A percentile compares a stretch with the other conserved stretches of the same genome.
phyloP scores from a whole-genome alignment of 164 flowering plant species.

The Chimonanthus salicifolius region DNA sequence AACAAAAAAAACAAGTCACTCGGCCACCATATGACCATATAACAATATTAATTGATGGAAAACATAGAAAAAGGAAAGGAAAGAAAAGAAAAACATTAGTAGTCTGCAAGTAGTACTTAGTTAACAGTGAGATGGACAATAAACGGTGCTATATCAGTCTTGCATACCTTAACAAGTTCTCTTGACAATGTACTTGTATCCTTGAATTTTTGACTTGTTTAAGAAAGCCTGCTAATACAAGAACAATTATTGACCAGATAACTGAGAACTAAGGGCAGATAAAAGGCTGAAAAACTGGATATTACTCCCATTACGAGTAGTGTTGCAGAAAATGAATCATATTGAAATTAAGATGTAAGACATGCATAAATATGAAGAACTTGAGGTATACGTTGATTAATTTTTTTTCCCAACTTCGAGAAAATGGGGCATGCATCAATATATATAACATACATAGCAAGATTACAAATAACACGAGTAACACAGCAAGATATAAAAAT shows the following conservation, averaged over 20 bases:
- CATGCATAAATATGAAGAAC: no score
- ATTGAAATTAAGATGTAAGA: not conserved
- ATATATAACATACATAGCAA: not conserved
- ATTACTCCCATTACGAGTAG: not conserved
- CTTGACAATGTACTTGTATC: conserved; percentile 24
- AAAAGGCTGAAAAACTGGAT: not conserved
- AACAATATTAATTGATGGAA: not conserved
- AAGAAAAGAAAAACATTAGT: not conserved
- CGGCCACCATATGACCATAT: not conserved
- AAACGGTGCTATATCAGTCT: not conserved
- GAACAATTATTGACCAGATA: not conserved
- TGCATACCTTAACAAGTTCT: conserved; percentile 40
- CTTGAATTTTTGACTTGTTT: conserved; percentile 22
- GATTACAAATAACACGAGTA: no score
- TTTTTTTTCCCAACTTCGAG: not conserved
- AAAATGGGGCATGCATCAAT: not conserved
- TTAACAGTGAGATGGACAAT: not conserved
- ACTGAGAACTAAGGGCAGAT: not conserved
- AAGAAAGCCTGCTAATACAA: conserved; percentile 25
- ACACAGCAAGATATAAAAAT: no score
- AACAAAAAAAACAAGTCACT: not conserved
- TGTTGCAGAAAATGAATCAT: not conserved
- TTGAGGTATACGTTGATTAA: no score
- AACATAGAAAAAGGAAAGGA: not conserved
- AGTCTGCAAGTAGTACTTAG: not conserved